Evolutionary conservation across 2,329 filamentous ascomycete genomes (phyloP).

Genomic region (Penicillium sp.): DNA sequence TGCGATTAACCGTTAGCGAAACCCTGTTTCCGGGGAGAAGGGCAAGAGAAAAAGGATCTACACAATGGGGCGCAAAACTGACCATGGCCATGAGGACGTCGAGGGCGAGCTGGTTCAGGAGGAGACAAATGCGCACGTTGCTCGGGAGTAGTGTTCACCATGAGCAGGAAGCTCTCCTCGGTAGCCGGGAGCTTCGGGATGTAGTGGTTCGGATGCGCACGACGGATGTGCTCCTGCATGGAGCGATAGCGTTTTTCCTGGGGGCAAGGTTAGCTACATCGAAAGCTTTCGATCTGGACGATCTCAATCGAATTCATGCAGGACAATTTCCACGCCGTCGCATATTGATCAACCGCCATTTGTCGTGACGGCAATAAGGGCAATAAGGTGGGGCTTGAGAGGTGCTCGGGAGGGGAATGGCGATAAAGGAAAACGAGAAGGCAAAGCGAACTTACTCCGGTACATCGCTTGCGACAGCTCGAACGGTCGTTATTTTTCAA

Average conservation of each 20-base stretch:
- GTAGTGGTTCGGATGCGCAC: conserved; percentile 95
- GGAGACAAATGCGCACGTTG: conserved; percentile 62
- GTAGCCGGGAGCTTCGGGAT: conserved; percentile 97
- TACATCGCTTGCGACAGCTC: conserved; percentile 94
- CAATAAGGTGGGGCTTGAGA: conserved; percentile 8
- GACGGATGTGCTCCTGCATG: conserved; percentile 98
- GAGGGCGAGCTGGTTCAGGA: conserved; percentile 38
- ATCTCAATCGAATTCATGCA: conserved; percentile 9
- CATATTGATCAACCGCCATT: not conserved
- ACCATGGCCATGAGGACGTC: conserved; percentile 42
- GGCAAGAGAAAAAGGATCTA: not conserved
- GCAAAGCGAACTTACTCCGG: conserved; percentile 74
- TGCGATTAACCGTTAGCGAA: conserved; percentile 39
- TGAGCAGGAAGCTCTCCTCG: conserved; percentile 94
- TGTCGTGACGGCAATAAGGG: conserved; percentile 6
- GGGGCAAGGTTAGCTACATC: conserved; percentile 23
- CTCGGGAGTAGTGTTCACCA: conserved; percentile 88
- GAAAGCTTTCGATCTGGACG: conserved; percentile 1
- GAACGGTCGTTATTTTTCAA: conserved; percentile 95
- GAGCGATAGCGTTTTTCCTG: conserved; percentile 96
- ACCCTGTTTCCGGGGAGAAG: not conserved
- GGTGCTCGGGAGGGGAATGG: conserved; percentile 6
- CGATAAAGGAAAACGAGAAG: not conserved
- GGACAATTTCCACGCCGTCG: not conserved
- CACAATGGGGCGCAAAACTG: conserved; percentile 16